Conservation (phyloP, 495 filamentous ascomycete genomes). For the Penicillium verhagenii region DNA sequence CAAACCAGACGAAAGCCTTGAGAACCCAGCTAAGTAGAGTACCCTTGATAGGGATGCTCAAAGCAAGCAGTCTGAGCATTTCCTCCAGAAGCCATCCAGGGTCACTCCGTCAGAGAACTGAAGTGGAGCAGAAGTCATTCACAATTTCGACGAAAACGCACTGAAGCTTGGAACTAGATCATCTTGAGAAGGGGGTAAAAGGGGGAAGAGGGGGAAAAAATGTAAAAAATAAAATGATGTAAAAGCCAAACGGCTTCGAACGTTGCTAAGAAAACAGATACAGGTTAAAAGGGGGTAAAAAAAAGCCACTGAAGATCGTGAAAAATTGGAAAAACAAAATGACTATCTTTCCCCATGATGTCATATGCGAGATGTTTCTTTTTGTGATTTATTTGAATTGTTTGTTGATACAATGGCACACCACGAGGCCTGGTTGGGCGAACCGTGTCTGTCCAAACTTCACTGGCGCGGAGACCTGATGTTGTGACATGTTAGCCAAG, state of each 20-base stretch:
- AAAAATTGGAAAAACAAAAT: conserved; percentile 34
- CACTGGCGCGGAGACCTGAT: conserved; percentile 52
- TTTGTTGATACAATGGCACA: conserved; percentile 45
- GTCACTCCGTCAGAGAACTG: conserved; percentile 24
- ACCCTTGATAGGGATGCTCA: background rate
- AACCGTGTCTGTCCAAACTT: conserved; percentile 23
- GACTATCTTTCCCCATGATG: conserved; percentile 44
- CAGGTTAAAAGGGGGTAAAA: conserved; percentile 25
- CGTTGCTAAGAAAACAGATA: conserved; percentile 29
- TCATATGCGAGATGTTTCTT: conserved; percentile 41
- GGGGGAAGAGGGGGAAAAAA: background rate
- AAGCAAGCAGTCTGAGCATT: background rate
- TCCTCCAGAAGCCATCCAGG: conserved; percentile 11
- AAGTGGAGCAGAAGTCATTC: conserved; percentile 21
- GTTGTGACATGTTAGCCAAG: conserved; percentile 26
- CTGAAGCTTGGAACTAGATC: conserved; percentile 17
- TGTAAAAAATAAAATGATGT: conserved; percentile 20
- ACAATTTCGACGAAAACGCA: conserved; percentile 21
- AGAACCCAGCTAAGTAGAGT: background rate
- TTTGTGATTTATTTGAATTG: conserved; percentile 35
- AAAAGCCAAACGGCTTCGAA: conserved; percentile 20
- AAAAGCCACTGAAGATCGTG: conserved; percentile 37
- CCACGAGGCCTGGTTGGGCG: conserved; percentile 23
- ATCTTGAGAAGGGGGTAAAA: conserved; percentile 6
- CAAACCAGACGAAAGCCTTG: background rate